Evolutionary conservation across 441 rosid genomes (phyloP).

Genomic region (Erysimum cheiri): DNA sequence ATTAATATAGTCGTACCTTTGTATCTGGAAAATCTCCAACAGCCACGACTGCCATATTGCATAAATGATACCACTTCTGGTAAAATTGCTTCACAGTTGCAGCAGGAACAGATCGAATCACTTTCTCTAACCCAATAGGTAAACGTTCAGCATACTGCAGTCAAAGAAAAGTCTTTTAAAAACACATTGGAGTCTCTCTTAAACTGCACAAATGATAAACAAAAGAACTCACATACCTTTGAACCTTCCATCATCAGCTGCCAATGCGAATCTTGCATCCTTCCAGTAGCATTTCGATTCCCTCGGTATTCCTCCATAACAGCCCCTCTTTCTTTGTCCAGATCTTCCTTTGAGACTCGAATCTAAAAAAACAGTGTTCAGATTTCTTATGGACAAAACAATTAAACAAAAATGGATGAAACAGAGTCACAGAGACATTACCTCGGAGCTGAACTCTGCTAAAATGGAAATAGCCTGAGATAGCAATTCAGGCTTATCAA

Average conservation of each 20-base stretch:
- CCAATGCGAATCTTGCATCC: conserved; percentile 96
- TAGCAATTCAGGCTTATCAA: conserved; percentile 85
- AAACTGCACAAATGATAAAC: neutral
- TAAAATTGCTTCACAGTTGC: conserved; percentile 79
- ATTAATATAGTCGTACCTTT: conserved; percentile 52
- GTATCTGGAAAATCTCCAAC: conserved; percentile 95
- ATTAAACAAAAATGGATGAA: conserved; percentile 4
- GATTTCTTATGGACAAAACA: conserved; percentile 7
- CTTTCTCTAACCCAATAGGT: conserved; percentile 92
- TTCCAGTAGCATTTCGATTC: conserved; percentile 81
- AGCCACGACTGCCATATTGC: conserved; percentile 91
- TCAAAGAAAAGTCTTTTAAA: conserved; percentile 48
- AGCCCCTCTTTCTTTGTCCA: conserved; percentile 94
- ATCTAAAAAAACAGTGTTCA: conserved; percentile 53
- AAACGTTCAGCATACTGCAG: conserved; percentile 93
- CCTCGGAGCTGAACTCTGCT: conserved; percentile 95
- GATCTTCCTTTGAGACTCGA: conserved; percentile 82
- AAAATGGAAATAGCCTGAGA: conserved; percentile 86
- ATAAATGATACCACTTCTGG: conserved; percentile 82
- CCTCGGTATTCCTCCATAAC: conserved; percentile 95
- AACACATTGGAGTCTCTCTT: conserved; percentile 2
- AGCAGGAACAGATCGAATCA: conserved; percentile 82
- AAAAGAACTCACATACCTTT: conserved; percentile 55
- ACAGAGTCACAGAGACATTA: conserved; percentile 38
- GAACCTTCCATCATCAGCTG: conserved; percentile 86